phyloP scores from a whole-genome alignment of 2,329 filamentous ascomycete species.

The Epichloe baconii region DNA sequence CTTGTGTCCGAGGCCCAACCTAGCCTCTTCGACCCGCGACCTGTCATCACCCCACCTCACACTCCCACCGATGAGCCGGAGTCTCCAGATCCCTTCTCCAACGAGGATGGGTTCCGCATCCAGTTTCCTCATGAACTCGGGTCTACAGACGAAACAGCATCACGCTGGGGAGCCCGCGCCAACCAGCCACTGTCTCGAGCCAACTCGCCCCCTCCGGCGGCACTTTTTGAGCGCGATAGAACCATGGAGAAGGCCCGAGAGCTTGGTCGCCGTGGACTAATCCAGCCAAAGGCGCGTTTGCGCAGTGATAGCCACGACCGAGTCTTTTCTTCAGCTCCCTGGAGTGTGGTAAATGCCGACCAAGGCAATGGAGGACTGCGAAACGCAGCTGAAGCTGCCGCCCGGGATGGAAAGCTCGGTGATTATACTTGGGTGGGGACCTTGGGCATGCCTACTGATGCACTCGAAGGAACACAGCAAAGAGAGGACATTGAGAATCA shows the following conservation, averaged over 20 bases:
- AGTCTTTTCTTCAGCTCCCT: constrained; percentile 65
- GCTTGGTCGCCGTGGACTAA: constrained; percentile 42
- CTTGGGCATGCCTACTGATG: constrained; percentile 86
- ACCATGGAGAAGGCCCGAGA: constrained; percentile 43
- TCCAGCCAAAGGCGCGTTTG: constrained; percentile 36
- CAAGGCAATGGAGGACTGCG: constrained; percentile 87
- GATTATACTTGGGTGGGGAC: constrained; percentile 88
- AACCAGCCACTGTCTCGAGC: constrained; percentile 71
- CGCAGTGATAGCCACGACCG: constrained; percentile 53
- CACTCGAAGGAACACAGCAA: constrained; percentile 57
- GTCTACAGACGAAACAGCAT: constrained; percentile 60
- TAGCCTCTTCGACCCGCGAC: constrained; percentile 38
- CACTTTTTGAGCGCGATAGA: constrained; percentile 56
- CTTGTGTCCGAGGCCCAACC: constrained; percentile 26
- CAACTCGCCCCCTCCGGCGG: constrained; percentile 59
- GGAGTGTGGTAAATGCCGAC: constrained; percentile 72
- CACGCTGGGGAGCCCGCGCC: constrained; percentile 60
- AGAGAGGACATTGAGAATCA: constrained; percentile 75
- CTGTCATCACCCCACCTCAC: constrained; percentile 40
- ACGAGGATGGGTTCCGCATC: constrained; percentile 44
- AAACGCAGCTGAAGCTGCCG: constrained; percentile 73
- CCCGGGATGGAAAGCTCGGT: constrained; percentile 52
- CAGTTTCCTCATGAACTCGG: constrained; percentile 40
- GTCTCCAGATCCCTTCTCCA: constrained; percentile 37
- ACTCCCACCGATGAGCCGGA: constrained; percentile 37